These are phyloP conservation scores for Coemansia sp. DNA, from an alignment of 192 early-diverging fungal genomes.

Conservation along the genomic window DNA sequence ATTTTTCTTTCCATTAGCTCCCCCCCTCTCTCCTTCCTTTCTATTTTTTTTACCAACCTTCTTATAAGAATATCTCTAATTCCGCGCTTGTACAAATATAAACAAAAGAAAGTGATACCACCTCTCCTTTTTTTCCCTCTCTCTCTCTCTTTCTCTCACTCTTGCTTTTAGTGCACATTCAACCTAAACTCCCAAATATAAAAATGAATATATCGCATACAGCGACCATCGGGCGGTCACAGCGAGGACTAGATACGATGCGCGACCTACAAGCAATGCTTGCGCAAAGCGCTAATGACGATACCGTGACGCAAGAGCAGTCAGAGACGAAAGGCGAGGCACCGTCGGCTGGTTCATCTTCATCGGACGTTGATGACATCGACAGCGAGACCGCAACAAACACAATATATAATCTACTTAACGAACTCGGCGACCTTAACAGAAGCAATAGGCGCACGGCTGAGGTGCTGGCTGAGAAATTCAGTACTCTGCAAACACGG, in stretches of 20 bases:
- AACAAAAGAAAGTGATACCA: neutral
- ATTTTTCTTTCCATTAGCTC: neutral
- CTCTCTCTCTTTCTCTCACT: neutral
- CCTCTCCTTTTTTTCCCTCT: neutral
- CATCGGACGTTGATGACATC: slow-evolving; percentile 43
- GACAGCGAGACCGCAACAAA: slow-evolving; percentile 48
- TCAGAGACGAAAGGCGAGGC: neutral
- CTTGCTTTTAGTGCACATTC: neutral
- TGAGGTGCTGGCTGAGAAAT: slow-evolving; percentile 38
- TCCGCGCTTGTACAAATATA: neutral
- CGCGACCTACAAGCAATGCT: slow-evolving; percentile 31
- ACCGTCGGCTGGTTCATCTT: slow-evolving; percentile 4
- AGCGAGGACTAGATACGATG: slow-evolving; percentile 34
- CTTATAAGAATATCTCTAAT: neutral
- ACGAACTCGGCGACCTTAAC: slow-evolving; percentile 49
- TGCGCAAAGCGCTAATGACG: slow-evolving; percentile 9
- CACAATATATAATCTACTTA: slow-evolving; percentile 50
- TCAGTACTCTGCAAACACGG: slow-evolving; percentile 38
- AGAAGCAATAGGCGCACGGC: slow-evolving; percentile 42
- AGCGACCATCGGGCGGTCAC: slow-evolving; percentile 50
- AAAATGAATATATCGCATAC: slow-evolving; percentile 40
- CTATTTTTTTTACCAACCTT: too few species aligned
- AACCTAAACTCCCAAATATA: neutral
- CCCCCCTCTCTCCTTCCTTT: too few species aligned
- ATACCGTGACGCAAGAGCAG: neutral